Conservation (phyloP, 768 basidiomycete genomes). For the Xerocomellus dryophilus region DNA sequence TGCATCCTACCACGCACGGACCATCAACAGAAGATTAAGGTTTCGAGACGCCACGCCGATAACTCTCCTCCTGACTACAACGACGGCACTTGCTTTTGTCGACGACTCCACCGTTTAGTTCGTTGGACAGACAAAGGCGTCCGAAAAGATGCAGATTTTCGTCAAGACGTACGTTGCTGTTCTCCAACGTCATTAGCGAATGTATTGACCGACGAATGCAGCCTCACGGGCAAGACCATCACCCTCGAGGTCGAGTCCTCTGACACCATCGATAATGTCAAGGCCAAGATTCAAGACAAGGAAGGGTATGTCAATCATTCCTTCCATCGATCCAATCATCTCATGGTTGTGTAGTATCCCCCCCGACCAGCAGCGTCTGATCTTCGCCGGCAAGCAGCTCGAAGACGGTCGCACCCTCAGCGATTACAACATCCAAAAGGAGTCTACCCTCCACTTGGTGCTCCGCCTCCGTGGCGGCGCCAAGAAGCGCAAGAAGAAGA, state of each 20-base stretch:
- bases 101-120: constrained; percentile 87
- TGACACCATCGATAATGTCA: constrained; percentile 97
- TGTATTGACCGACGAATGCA: constrained; percentile 31
- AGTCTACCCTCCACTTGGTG: constrained; percentile 96
- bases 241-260: constrained; percentile 97
- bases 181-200: neutral
- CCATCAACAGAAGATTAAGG: constrained; percentile 40
- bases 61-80: constrained; percentile 22
- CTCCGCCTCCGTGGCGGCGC: constrained; percentile 98
- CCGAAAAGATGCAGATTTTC: constrained; percentile 91
- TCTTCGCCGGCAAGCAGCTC: constrained; percentile 99
- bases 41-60: constrained; percentile 17
- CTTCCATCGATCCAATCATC: neutral
- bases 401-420: constrained; percentile 96
- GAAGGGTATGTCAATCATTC: constrained; percentile 61
- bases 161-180: constrained; percentile 78
- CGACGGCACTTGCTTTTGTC: constrained; percentile 72
- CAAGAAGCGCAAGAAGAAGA: constrained; percentile 99
- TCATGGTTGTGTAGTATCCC: constrained; percentile 56
- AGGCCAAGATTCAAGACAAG: constrained; percentile 97
- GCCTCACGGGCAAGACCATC: constrained; percentile 99
- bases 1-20: constrained; percentile 37
- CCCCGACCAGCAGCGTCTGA: constrained; percentile 94
- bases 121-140: constrained; percentile 89
- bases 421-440: constrained; percentile 99